Evolutionary conservation across 2,329 filamentous ascomycete genomes (phyloP).

Genomic region (Plenodomus tracheiphilus): DNA sequence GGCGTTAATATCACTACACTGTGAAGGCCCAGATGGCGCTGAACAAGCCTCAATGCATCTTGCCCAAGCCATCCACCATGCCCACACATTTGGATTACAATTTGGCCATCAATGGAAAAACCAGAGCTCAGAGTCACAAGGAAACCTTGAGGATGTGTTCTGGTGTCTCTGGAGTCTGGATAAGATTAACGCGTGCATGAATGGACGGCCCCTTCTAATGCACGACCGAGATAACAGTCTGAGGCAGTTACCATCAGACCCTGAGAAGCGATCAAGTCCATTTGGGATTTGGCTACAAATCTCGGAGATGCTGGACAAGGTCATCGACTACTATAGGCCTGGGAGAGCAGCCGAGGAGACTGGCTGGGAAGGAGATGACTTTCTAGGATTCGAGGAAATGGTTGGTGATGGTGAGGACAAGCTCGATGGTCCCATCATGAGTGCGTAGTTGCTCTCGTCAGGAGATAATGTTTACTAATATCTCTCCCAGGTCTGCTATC

Average conservation of each 20-base stretch:
- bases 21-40: conserved; percentile 52
- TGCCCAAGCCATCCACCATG: conserved; percentile 54
- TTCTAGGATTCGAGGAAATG: conserved; percentile 52
- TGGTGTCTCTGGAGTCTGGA: conserved; percentile 56
- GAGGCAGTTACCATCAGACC: conserved; percentile 45
- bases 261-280: conserved; percentile 50
- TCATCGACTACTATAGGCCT: conserved; percentile 54
- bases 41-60: conserved; percentile 53
- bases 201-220: conserved; percentile 53
- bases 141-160: conserved; percentile 51
- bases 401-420: conserved; percentile 46
- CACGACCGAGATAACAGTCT: conserved; percentile 53
- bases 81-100: conserved; percentile 54
- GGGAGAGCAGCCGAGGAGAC: conserved; percentile 45
- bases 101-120: conserved; percentile 47
- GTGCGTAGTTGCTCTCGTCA: conserved; percentile 20
- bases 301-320: conserved; percentile 50
- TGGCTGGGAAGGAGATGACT: conserved; percentile 52
- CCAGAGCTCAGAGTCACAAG: conserved; percentile 42
- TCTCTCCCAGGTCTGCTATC: conserved; percentile 52
- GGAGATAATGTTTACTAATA: conserved; percentile 14
- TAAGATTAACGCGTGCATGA: conserved; percentile 52
- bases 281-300: conserved; percentile 54
- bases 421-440: conserved; percentile 42
- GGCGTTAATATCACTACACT: conserved; percentile 52